Evolutionary conservation across 2,329 filamentous ascomycete species (phyloP).

Genomic region (Hypoxylon sp.): DNA sequence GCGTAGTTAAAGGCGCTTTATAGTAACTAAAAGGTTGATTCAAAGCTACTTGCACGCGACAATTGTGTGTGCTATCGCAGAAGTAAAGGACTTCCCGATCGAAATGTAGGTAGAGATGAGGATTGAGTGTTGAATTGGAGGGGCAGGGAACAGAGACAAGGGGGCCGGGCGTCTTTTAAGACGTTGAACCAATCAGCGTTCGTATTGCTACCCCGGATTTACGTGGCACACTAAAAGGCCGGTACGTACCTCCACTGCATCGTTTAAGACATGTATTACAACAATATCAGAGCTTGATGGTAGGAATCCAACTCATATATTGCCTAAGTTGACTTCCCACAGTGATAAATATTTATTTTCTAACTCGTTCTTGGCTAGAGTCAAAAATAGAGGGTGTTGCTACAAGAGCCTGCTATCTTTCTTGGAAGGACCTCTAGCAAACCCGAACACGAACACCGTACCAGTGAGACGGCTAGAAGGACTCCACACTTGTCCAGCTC

Average conservation of each 20-base stretch:
- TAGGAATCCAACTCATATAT: too few species aligned
- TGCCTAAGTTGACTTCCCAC: too few species aligned
- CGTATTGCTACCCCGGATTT: conserved; percentile 29
- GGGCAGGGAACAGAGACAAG: conserved; percentile 6
- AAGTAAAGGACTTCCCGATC: not conserved
- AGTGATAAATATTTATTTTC: too few species aligned
- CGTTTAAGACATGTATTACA: too few species aligned
- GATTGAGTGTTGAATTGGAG: not conserved
- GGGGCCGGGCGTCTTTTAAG: not conserved
- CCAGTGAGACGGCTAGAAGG: too few species aligned
- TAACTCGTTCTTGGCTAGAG: too few species aligned
- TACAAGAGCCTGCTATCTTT: too few species aligned
- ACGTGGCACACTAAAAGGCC: not conserved
- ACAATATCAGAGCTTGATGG: too few species aligned
- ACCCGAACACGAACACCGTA: too few species aligned
- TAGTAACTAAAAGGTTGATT: not conserved
- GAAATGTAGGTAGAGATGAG: not conserved
- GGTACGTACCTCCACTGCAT: conserved; percentile 9
- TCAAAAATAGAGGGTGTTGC: too few species aligned
- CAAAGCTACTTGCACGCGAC: not conserved
- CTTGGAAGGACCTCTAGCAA: too few species aligned
- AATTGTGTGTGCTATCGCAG: not conserved
- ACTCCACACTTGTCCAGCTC: too few species aligned
- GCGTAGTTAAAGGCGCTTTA: not conserved
- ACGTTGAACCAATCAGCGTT: conserved; percentile 5